Percentiles rank a stretch among this genome's conserved stretches.
Evolutionary conservation across 805 yeast species (phyloP).

Genomic region (Torulaspora delbrueckii): DNA sequence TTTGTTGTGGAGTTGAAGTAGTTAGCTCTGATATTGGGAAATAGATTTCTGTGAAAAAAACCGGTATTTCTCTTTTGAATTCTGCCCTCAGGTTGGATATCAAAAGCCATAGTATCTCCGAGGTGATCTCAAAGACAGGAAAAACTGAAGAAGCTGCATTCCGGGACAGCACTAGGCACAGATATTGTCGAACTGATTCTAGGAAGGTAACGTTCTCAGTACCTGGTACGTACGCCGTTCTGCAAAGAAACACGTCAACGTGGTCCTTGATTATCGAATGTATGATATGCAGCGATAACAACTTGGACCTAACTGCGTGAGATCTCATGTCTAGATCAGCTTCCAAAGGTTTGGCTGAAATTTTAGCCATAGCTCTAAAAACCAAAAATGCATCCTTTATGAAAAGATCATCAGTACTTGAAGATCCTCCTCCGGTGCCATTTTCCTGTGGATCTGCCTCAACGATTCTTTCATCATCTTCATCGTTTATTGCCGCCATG

Average conservation of each 20-base stretch:
- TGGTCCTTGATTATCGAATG: constrained; percentile 83
- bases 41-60: constrained; percentile 86
- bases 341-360: constrained; percentile 81
- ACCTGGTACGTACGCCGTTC: constrained; percentile 49
- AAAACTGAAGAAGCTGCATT: constrained; percentile 90
- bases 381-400: constrained; percentile 90
- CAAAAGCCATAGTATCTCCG: constrained; percentile 90
- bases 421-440: constrained; percentile 1
- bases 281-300: constrained; percentile 80
- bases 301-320: constrained; percentile 86
- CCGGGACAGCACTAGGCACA: constrained; percentile 76
- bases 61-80: constrained; percentile 90
- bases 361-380: constrained; percentile 91
- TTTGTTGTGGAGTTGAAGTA: constrained; percentile 88
- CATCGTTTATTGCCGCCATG: constrained; percentile 52
- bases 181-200: constrained; percentile 76
- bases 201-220: constrained; percentile 59
- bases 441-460: constrained; percentile 35
- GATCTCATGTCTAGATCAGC: constrained; percentile 79
- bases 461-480: constrained; percentile 51
- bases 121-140: constrained; percentile 84
- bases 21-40: constrained; percentile 91
- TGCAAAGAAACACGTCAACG: constrained; percentile 69
- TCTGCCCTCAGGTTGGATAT: constrained; percentile 77
- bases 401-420: constrained; percentile 52